A percentile compares a stretch with the other conserved stretches of the same genome.
phyloP scores from a whole-genome alignment of 2,329 filamentous ascomycete species.

The Alternaria postmessia region DNA sequence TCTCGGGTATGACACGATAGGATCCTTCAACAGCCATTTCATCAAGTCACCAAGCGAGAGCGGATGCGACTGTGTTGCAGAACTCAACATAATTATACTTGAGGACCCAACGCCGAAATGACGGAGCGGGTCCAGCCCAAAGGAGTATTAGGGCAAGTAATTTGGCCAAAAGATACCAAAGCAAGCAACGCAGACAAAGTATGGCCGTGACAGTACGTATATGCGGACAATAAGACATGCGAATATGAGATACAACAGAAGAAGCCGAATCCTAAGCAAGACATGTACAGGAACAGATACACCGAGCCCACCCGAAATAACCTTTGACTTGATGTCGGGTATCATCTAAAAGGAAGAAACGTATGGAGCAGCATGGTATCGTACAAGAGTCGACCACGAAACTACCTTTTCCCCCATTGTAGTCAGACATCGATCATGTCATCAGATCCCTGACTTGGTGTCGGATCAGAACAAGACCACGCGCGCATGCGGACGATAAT shows the following conservation, averaged over 20 bases:
- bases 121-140: slow-evolving; percentile 34
- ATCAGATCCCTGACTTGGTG: slow-evolving; percentile 31
- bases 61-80: background rate
- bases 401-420: slow-evolving; percentile 1
- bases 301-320: slow-evolving; percentile 29
- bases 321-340: slow-evolving; percentile 31
- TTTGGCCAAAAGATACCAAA: slow-evolving; percentile 35
- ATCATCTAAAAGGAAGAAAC: slow-evolving; percentile 29
- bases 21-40: slow-evolving; percentile 10
- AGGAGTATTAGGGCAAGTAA: slow-evolving; percentile 34
- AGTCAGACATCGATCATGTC: slow-evolving; percentile 25
- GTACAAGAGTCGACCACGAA: slow-evolving; percentile 5
- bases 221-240: slow-evolving; percentile 21
- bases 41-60: background rate
- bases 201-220: slow-evolving; percentile 22
- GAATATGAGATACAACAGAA: slow-evolving; percentile 13
- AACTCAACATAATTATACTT: slow-evolving; percentile 23
- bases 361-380: slow-evolving; percentile 18
- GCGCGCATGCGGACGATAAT: slow-evolving; percentile 41
- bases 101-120: slow-evolving; percentile 23
- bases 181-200: slow-evolving; percentile 14
- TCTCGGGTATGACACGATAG: background rate
- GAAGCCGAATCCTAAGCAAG: slow-evolving; percentile 5
- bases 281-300: slow-evolving; percentile 24
- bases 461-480: slow-evolving; percentile 41